Base-by-base conservation (phyloP, 257 asterid genomes). In the Capsicum rhomboideum region DNA sequence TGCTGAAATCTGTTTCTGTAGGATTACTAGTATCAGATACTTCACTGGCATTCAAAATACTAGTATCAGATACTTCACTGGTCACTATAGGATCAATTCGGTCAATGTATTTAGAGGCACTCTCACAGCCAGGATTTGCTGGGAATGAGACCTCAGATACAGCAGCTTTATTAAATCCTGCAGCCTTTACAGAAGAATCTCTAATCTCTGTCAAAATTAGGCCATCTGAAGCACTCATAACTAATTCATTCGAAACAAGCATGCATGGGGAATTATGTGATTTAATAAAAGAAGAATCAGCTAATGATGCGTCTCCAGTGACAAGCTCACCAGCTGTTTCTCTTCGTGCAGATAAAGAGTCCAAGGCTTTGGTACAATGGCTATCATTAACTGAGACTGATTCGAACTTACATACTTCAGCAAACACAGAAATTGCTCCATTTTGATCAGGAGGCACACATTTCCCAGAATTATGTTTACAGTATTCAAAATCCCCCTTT, bases 21-120 rank as follows among this genome's bases (percentile, higher is more conserved):
- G 85, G 88, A 53, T 61, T 40, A 87, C 84, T 75, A n/a, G n/a
- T n/a, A 40, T 20, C 83, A 78, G 82, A 85, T n/a, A 85, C 78
- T 83, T 83, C 87, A 82, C 46, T 66, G 61, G 78, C 79, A 67
- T 78, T 72, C 59, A 74, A 86, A 72, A 83, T 87, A 52, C 14
- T 28, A 79, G 81, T 83, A 82, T 89, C 94, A 85, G 85, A 90
- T 40, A 80, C 86, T 58, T 87, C 89, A 86, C 59, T 53, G 72
- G 79, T 69, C 84, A 75, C 82, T 46, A n/a, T 77, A 83, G 80
- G 75, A 87, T 78, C 86, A 78, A 84, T 54, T 46, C 8, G 17
- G 78, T 61, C 82, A 78, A 59, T 69, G 74, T 10, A 71, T 40
- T 20, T 37, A 69, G 52, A 69, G 28, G 78, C 84, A 75, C 78